Percentiles rank a stretch among this genome's conserved stretches.
Evolutionary conservation across 164 flowering plant species (phyloP).

Genomic region (Piper betle): DNA sequence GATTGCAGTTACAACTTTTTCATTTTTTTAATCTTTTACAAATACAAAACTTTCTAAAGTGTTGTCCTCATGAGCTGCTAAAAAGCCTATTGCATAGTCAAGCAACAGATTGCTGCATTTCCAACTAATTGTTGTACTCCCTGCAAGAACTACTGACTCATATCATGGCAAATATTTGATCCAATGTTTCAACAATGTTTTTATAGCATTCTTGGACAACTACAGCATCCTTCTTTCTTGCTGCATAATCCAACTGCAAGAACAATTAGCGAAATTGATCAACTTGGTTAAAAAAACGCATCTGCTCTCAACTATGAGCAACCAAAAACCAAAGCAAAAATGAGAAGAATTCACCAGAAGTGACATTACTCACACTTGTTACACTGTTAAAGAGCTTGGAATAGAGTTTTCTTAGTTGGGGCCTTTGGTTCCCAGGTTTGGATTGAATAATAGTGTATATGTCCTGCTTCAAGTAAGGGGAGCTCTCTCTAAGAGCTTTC

Average conservation of each 20-base stretch:
- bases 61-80: too few species aligned
- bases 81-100: too few species aligned
- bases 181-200: conserved; percentile 31
- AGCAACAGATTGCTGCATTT: too few species aligned
- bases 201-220: conserved; percentile 33
- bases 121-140: too few species aligned
- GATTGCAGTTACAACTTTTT: too few species aligned
- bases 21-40: too few species aligned
- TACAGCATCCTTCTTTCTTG: conserved; percentile 42
- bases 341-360: neutral
- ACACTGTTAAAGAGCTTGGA: conserved; percentile 50
- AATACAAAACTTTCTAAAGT: too few species aligned
- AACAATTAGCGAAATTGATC: too few species aligned
- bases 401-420: conserved; percentile 50
- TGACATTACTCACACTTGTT: conserved; percentile 19
- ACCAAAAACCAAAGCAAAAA: neutral
- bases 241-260: conserved; percentile 76
- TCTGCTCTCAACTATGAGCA: neutral
- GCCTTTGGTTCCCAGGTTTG: conserved; percentile 51
- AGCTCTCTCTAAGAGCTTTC: conserved; percentile 35
- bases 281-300: too few species aligned
- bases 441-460: conserved; percentile 56
- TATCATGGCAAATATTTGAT: conserved; percentile 32
- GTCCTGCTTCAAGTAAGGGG: conserved; percentile 46
- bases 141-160: too few species aligned